Evolutionary conservation across 2,329 filamentous ascomycete species (phyloP).

Genomic region (Sodiomyces alkalinus): DNA sequence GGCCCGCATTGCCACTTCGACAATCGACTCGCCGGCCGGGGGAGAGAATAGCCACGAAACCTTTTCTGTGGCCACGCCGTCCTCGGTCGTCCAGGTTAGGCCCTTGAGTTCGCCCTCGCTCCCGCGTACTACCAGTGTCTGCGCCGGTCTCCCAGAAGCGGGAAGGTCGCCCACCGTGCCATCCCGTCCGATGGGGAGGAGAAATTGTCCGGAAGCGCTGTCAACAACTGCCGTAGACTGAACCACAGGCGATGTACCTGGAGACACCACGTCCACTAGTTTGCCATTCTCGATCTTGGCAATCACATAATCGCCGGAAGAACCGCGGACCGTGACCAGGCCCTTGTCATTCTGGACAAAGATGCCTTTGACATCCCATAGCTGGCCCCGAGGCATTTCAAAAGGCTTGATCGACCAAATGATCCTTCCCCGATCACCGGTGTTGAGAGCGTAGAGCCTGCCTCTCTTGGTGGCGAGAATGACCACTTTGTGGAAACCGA

Average conservation of each 20-base stretch:
- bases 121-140: slow-evolving; percentile 38
- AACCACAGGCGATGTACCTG: slow-evolving; percentile 22
- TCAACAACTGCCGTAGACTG: slow-evolving; percentile 32
- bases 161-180: slow-evolving; percentile 33
- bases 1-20: slow-evolving; percentile 51
- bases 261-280: slow-evolving; percentile 26
- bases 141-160: slow-evolving; percentile 28
- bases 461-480: slow-evolving; percentile 69
- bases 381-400: slow-evolving; percentile 35
- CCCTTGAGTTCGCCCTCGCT: slow-evolving; percentile 36
- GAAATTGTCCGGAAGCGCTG: slow-evolving; percentile 33
- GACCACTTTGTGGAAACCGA: slow-evolving; percentile 79
- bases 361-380: slow-evolving; percentile 55
- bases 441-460: slow-evolving; percentile 65
- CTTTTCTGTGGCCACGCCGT: slow-evolving; percentile 24
- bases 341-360: slow-evolving; percentile 42
- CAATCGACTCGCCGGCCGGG: slow-evolving; percentile 49
- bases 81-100: slow-evolving; percentile 31
- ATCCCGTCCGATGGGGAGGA: slow-evolving; percentile 35
- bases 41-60: slow-evolving; percentile 62
- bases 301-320: slow-evolving; percentile 46
- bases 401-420: slow-evolving; percentile 59
- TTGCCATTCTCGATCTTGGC: slow-evolving; percentile 38
- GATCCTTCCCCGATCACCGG: slow-evolving; percentile 56
- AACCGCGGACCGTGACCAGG: slow-evolving; percentile 40